phyloP scores from a whole-genome alignment of 805 yeast genomes.

The Barnettozyma vustinii region DNA sequence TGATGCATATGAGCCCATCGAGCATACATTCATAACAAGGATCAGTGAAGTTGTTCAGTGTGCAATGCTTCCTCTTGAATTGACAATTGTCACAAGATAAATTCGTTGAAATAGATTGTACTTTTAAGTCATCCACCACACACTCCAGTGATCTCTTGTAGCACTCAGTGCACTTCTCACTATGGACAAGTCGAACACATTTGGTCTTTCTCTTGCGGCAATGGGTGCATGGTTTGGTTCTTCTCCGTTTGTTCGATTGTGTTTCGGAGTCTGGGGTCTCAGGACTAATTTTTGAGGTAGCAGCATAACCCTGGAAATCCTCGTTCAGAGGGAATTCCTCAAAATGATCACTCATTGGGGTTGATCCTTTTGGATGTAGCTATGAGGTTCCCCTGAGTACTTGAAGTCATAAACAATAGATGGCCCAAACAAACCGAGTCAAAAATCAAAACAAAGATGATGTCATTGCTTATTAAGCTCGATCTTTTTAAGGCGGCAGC shows the following conservation, averaged over 20 bases:
- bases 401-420: too few relatives aligned
- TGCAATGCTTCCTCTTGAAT: conserved; percentile 14
- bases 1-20: conserved; percentile 4
- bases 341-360: conserved; percentile 4
- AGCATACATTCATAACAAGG: conserved; percentile 16
- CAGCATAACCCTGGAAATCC: conserved; percentile 10
- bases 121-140: conserved; percentile 12
- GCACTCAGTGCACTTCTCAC: conserved; percentile 27
- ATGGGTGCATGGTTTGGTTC: conserved; percentile 33
- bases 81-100: conserved; percentile 11
- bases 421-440: too few relatives aligned
- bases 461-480: background rate
- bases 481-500: too few relatives aligned
- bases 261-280: background rate
- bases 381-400: background rate
- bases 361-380: background rate
- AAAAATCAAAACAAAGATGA: background rate
- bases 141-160: conserved; percentile 27
- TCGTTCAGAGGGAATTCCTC: conserved; percentile 13
- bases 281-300: conserved; percentile 3
- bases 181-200: conserved; percentile 24
- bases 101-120: background rate
- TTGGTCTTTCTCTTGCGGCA: conserved; percentile 34
- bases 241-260: conserved; percentile 13
- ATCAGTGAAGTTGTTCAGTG: conserved; percentile 2